Evolutionary conservation across 768 basidiomycete species (phyloP).

Genomic region (Mycena floridula): DNA sequence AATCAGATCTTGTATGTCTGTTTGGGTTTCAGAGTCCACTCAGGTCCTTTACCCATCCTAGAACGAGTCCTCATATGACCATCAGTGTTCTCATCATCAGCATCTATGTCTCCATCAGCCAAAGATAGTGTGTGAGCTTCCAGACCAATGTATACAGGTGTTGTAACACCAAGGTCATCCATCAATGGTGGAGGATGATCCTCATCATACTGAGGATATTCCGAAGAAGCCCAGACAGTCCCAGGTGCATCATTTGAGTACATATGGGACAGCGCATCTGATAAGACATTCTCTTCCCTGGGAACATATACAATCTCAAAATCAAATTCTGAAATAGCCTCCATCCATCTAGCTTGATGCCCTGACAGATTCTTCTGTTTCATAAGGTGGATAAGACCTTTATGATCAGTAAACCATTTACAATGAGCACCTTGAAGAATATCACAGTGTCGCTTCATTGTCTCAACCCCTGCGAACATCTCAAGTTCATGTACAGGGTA

Average conservation of each 20-base stretch:
- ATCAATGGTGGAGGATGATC: slow-evolving; percentile 4
- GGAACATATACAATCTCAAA: neutral
- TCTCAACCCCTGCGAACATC: slow-evolving; percentile 8
- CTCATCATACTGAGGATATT: neutral
- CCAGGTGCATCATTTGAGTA: neutral
- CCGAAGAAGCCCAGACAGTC: neutral
- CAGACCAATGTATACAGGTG: neutral
- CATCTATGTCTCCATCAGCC: no score
- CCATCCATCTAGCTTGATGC: neutral
- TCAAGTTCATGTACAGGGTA: slow-evolving; percentile 15
- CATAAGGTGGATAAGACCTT: slow-evolving; percentile 2
- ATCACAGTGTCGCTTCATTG: slow-evolving; percentile 9
- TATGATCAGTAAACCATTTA: slow-evolving; percentile 2
- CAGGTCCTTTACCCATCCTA: no score
- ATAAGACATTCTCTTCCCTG: neutral
- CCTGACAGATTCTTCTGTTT: slow-evolving; percentile 9
- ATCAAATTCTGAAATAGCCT: neutral
- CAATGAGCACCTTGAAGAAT: slow-evolving; percentile 1
- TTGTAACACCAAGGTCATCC: slow-evolving; percentile 7
- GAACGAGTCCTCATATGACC: no score
- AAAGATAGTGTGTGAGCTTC: neutral
- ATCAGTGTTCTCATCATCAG: no score
- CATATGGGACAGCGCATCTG: neutral
- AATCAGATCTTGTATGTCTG: no score
- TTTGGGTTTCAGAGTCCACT: no score